Percentiles rank a stretch among this genome's conserved stretches.
Conservation (phyloP, 106 monocot species). For the Dioscorea dumetorum region DNA sequence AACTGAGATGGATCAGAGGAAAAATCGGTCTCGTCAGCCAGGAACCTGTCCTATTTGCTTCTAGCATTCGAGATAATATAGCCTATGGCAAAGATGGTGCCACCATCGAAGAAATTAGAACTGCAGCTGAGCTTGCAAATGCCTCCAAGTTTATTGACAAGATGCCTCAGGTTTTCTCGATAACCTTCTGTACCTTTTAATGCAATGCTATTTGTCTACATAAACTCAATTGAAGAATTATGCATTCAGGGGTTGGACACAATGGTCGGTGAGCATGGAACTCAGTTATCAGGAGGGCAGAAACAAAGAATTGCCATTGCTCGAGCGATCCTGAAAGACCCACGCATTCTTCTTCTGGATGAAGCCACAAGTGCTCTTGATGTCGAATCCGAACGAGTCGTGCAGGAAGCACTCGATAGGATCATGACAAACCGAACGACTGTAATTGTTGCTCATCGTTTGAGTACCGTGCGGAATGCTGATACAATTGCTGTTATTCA, state of each 20-base stretch:
- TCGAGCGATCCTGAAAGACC: constrained; percentile 48
- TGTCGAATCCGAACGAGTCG: constrained; percentile 55
- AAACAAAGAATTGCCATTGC: constrained; percentile 62
- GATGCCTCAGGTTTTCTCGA: constrained; percentile 30
- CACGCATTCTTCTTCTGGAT: constrained; percentile 44
- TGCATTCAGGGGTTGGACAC: constrained; percentile 50
- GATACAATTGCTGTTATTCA: constrained; percentile 49
- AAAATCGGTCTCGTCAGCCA: constrained; percentile 50
- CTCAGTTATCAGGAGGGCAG: constrained; percentile 52
- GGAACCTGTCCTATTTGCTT: constrained; percentile 41
- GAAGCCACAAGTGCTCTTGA: constrained; percentile 64
- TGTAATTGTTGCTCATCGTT: constrained; percentile 56
- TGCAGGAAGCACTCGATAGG: constrained; percentile 62
- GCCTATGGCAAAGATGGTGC: constrained; percentile 41
- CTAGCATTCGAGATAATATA: constrained; percentile 40
- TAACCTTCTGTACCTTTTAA: background rate
- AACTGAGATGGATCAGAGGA: constrained; percentile 42
- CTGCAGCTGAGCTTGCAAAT: constrained; percentile 37
- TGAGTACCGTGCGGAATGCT: constrained; percentile 58
- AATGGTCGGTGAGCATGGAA: constrained; percentile 55
- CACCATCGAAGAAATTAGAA: constrained; percentile 35
- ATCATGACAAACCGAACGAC: constrained; percentile 58
- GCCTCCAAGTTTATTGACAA: constrained; percentile 48
- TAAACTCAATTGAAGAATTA: background rate
- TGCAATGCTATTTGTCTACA: background rate